Base-by-base conservation (phyloP, 257 asterid genomes). In the Fraxinus excelsior region DNA sequence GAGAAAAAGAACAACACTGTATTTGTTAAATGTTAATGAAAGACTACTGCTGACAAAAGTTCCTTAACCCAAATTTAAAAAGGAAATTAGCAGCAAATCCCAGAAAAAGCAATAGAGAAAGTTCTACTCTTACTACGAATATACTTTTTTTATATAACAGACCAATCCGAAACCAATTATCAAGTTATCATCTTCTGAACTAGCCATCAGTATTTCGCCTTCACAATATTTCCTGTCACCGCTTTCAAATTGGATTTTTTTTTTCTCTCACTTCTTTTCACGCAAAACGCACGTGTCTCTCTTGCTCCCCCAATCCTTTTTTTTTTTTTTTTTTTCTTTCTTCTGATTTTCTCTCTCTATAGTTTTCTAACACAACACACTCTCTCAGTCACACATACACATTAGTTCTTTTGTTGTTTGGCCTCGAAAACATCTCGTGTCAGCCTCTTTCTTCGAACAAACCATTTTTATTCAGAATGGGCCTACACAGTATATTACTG, bases 241-340 rank as follows among this genome's bases (percentile, higher is more conserved):
- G 42, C 42, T 37, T 1, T 3, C 2, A 26, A 58, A 26, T 9
- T 12, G 0, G 34, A 37, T 37, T 75, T 67, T 70, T 72, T 32
- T 58, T 72, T 16, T 73, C 42, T 78, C 83, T 80, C 93, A 72
- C 92, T 67, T 64, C 90, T 87, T 89, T 89, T 89, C 84, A 89
- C 91, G 88, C 90, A 83, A 78, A 42, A 73, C 86, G 88, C 90
- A 86, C 84, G 82, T 85, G 80, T 85, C 91, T 86, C 90, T 88
- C 91, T 79, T 86, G 8, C 82, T 74, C 82, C 8, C 67, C 77
- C 12, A 60, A 60, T 60, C 67, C 25, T 62, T 53, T 67, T 31
- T 62, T 51, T n/a, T n/a, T n/a, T n/a, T n/a, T 25, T 62, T 53
- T 67, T 31, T 67, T 78, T 40, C 67, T 37, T 37, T 37, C 11